Percentiles rank a stretch among this genome's conserved stretches.
Conservation (phyloP, 2,329 filamentous ascomycete species). For the Alternaria triticimaculans region DNA sequence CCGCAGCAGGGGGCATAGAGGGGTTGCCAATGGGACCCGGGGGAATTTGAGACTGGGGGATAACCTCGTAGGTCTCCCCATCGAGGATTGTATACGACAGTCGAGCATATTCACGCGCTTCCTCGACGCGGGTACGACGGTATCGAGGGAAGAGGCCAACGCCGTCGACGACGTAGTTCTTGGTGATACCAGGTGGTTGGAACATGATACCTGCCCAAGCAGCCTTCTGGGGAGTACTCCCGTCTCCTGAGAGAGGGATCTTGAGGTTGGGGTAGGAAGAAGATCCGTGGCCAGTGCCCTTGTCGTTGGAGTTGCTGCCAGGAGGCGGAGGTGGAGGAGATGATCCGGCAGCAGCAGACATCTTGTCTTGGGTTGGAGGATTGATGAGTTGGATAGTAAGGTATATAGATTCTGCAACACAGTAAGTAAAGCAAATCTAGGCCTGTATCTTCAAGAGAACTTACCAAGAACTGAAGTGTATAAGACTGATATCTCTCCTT, state of each 20-base stretch:
- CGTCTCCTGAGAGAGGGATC: background rate
- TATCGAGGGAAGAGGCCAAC: background rate
- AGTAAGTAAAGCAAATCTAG: fast-evolving
- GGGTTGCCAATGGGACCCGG: background rate
- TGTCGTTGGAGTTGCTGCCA: background rate
- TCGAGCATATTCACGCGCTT: background rate
- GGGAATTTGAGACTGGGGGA: background rate
- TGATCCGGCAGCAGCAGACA: background rate
- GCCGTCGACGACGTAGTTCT: background rate
- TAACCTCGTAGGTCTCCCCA: background rate
- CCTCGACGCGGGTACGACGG: background rate
- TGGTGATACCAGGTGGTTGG: background rate
- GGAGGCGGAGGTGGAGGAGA: background rate
- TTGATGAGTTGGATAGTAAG: background rate
- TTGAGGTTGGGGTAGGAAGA: background rate
- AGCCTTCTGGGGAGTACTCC: background rate
- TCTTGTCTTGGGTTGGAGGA: fast-evolving
- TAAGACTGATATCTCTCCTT: background rate
- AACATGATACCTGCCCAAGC: background rate
- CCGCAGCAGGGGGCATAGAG: background rate
- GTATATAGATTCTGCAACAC: background rate
- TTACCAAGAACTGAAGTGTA: background rate
- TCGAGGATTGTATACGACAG: background rate
- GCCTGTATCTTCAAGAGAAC: background rate
- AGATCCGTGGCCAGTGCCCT: background rate